These are phyloP conservation scores for Volutella citrinella DNA, from an alignment of 2,329 filamentous ascomycete species.

Conservation along the genomic window DNA sequence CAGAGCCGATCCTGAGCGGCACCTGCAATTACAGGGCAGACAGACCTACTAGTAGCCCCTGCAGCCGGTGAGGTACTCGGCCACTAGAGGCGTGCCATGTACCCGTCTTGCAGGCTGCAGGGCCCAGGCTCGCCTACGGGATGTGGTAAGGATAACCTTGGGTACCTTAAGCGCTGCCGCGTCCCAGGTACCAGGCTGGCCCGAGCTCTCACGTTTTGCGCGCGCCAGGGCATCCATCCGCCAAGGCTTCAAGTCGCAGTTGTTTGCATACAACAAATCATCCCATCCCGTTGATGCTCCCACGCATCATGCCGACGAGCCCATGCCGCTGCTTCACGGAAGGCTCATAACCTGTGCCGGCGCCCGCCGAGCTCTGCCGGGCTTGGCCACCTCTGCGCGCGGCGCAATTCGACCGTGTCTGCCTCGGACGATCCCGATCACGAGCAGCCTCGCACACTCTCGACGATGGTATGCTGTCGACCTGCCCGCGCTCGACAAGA, in stretches of 20 bases:
- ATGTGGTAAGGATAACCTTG: too few relatives aligned
- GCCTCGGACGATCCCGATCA: conserved; percentile 10
- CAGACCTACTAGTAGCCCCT: too few relatives aligned
- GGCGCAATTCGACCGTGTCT: conserved; percentile 12
- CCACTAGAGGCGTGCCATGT: background rate
- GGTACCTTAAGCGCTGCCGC: too few relatives aligned
- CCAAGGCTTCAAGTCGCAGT: too few relatives aligned
- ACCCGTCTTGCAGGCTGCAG: conserved; percentile 17
- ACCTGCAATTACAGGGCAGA: too few relatives aligned
- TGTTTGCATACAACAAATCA: conserved; percentile 4
- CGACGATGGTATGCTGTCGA: conserved; percentile 43
- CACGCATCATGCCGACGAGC: conserved; percentile 22
- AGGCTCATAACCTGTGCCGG: conserved; percentile 25
- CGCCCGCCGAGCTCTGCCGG: conserved; percentile 15
- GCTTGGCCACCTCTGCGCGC: conserved; percentile 10
- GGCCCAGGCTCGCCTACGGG: conserved; percentile 10
- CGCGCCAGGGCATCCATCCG: too few relatives aligned
- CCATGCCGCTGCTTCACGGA: conserved; percentile 29
- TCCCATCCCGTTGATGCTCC: conserved; percentile 10
- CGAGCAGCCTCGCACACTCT: conserved; percentile 7
- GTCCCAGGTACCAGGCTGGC: conserved; percentile 19
- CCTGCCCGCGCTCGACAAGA: conserved; percentile 42
- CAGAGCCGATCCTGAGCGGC: too few relatives aligned
- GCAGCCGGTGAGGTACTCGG: conserved; percentile 14
- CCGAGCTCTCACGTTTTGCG: conserved; percentile 19